Percentiles rank a stretch among this genome's conserved stretches.
Conservation (phyloP, 2,329 filamentous ascomycete genomes). For the Paradendryphiella salina region DNA sequence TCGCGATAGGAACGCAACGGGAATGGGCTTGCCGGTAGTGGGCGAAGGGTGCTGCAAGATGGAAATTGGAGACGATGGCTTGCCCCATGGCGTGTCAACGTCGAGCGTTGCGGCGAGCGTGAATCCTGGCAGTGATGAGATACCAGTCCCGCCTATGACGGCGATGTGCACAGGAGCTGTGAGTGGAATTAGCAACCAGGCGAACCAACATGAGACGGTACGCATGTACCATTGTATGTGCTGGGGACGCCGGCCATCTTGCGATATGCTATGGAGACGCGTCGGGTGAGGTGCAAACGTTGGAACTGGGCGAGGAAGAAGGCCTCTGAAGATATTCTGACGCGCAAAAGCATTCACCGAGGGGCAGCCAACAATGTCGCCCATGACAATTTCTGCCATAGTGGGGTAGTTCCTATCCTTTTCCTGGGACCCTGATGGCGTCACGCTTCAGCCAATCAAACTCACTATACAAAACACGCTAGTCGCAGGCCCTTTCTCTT, state of each 20-base stretch:
- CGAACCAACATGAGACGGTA: background rate
- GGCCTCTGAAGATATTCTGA: slow-evolving; percentile 2
- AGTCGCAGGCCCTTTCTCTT: background rate
- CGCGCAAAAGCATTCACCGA: slow-evolving; percentile 26
- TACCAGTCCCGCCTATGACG: slow-evolving; percentile 75
- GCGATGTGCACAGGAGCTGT: slow-evolving; percentile 55
- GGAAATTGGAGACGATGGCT: slow-evolving; percentile 73
- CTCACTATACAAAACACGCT: background rate
- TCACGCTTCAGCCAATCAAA: slow-evolving; percentile 20
- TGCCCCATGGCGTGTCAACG: slow-evolving; percentile 84
- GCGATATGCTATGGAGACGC: slow-evolving; percentile 33
- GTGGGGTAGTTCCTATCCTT: slow-evolving; percentile 26
- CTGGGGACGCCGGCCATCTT: slow-evolving; percentile 42
- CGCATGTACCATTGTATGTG: slow-evolving; percentile 36
- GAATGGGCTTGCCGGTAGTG: slow-evolving; percentile 62
- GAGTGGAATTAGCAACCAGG: slow-evolving; percentile 8
- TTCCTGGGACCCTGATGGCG: slow-evolving; percentile 29
- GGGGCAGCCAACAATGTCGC: slow-evolving; percentile 11
- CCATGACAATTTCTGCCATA: slow-evolving; percentile 26
- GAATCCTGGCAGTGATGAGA: slow-evolving; percentile 85
- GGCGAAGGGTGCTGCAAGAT: slow-evolving; percentile 85
- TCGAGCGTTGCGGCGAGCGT: slow-evolving; percentile 78
- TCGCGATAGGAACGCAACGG: slow-evolving; percentile 88
- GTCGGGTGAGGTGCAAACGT: slow-evolving; percentile 8
- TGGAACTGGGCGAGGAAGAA: background rate